Evolutionary conservation across 495 filamentous ascomycete genomes (phyloP), one percentile per base, ranked within the genome.

Genomic region (Daldinia childiae): DNA sequence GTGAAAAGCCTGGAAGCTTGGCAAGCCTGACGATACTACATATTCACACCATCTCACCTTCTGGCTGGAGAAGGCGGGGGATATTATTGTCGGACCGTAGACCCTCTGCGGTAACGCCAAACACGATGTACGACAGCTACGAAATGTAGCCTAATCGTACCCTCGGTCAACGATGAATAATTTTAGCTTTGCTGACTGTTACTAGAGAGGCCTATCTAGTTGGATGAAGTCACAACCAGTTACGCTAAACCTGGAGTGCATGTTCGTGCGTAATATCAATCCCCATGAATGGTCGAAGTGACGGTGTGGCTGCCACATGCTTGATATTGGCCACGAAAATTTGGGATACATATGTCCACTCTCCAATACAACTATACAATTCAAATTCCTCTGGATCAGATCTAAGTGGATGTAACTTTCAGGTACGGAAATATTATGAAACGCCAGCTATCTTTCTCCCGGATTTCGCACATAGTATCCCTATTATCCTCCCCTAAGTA

Each of bases 1-100:
- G 41, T 62, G 51, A 59, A 58, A 62, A 66, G 67, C 68, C 72
- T 74, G 65, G 68, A 75, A 58, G 77, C 74, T 75, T 73, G 71
- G 73, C 71, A 58, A 50, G 59, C 70, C 56, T 78, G 66, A 78
- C 72, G 69, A 76, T 76, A 71, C 74, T 65, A 71, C 66, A 68
- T 58, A 64, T 69, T 78, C 71, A 71, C 63, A 78, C 69, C 68
- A 71, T 71, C 61, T 63, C 57, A 64, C 70, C 24, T 58, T 54
- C 41, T 62, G 55, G 67, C 65, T 56, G 39, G 62, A 58, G 32
- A 69, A 48, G 62, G 71, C 68, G 56, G 74, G 74, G 76, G 74
- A 66, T 43, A 50, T 34, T 36, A 54, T 48, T 64, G 64, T 78
- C 76, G 76, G 76, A 76, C 76, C 76, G 76, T 55, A 69, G 76